phyloP scores from a whole-genome alignment of 768 basidiomycete species.

The Strobilomyces confusus region DNA sequence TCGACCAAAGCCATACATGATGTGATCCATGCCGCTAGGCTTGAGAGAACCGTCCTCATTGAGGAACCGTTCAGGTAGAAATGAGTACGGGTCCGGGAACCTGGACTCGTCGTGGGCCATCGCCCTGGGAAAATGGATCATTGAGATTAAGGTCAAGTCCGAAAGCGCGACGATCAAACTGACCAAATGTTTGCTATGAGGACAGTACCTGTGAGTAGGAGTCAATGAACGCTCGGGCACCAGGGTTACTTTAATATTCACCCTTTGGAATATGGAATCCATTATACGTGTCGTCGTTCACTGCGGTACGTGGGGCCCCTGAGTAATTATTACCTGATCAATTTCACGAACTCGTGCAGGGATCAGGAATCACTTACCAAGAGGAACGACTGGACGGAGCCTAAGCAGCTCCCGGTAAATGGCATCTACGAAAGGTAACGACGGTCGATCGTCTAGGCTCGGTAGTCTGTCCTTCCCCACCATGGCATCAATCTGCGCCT shows the following conservation, averaged over 20 bases:
- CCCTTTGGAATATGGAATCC: background rate
- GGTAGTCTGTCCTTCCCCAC: background rate
- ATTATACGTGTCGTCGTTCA: background rate
- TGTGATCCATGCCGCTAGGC: conserved; percentile 2
- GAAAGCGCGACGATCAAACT: background rate
- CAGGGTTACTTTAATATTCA: background rate
- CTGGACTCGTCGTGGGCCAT: conserved; percentile 22
- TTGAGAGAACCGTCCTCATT: conserved; percentile 16
- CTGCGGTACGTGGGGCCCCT: background rate
- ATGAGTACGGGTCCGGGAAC: conserved; percentile 33
- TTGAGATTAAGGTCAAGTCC: no score
- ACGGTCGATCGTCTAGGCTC: background rate
- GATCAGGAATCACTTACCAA: background rate
- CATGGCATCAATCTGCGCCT: background rate
- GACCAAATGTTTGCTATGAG: conserved; percentile 9
- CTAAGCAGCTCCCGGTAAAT: background rate
- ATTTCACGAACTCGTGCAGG: background rate
- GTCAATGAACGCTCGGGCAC: background rate
- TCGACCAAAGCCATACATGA: conserved; percentile 25
- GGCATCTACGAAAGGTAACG: background rate
- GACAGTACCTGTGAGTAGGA: conserved; percentile 1
- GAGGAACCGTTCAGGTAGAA: no score
- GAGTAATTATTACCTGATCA: background rate
- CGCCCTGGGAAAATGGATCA: background rate
- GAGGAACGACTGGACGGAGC: background rate